Evolutionary conservation across 306 rosid genomes (phyloP).

Genomic region (Acacia crassicarpa): DNA sequence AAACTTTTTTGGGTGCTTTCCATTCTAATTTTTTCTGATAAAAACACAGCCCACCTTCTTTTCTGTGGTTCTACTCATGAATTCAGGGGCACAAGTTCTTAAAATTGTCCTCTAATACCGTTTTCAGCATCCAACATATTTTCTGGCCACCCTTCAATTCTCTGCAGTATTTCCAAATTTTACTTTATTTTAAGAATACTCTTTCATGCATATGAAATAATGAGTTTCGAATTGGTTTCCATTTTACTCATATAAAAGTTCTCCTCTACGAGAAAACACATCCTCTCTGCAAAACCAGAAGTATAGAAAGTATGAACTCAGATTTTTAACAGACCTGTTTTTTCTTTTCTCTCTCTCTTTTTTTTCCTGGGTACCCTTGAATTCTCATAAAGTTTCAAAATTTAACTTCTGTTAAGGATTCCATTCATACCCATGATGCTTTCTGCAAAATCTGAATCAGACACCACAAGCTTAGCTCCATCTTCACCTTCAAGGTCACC

Average conservation of each 20-base stretch:
- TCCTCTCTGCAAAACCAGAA: not conserved
- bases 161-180: not conserved
- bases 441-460: slow-evolving; percentile 85
- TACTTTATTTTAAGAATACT: not conserved
- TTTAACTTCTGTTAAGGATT: not conserved
- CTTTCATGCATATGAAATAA: not conserved
- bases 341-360: too few relatives aligned
- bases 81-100: slow-evolving; percentile 5
- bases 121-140: not conserved
- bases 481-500: slow-evolving; percentile 97
- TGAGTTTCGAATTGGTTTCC: not conserved
- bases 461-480: slow-evolving; percentile 77
- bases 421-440: slow-evolving; percentile 34
- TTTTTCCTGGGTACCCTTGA: not conserved
- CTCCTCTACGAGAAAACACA: not conserved
- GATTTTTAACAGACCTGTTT: not conserved
- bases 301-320: not conserved
- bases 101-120: slow-evolving; percentile 19
- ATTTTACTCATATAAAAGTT: not conserved
- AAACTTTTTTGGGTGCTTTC: not conserved
- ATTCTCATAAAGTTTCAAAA: not conserved
- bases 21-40: slow-evolving; percentile 7
- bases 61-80: slow-evolving; percentile 1
- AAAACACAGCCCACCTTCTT: not conserved
- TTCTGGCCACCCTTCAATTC: not conserved